A percentile compares a stretch with the other conserved stretches of the same genome.
Conservation (phyloP, 2,329 filamentous ascomycete genomes). For the Rhinocladiella similis region DNA sequence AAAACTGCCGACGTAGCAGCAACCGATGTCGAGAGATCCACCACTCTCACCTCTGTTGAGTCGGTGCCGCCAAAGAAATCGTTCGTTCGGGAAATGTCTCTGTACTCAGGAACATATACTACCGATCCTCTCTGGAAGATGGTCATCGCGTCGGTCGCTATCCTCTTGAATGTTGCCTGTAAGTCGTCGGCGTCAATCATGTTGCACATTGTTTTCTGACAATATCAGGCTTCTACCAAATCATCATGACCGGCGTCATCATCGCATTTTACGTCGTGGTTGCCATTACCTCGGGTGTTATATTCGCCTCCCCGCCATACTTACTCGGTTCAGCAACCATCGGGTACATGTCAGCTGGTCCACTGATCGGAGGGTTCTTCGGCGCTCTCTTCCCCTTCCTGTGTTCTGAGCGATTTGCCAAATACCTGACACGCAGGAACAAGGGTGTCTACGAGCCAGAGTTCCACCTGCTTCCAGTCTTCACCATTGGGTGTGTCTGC, state of each 20-base stretch:
- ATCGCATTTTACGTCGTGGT: slow-evolving; percentile 33
- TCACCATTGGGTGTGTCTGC: slow-evolving; percentile 7
- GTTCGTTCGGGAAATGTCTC: slow-evolving; percentile 15
- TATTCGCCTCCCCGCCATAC: slow-evolving; percentile 34
- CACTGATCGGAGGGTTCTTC: slow-evolving; percentile 15
- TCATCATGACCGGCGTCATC: slow-evolving; percentile 31
- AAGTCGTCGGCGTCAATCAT: background rate
- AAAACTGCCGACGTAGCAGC: background rate
- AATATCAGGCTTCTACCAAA: slow-evolving; percentile 24
- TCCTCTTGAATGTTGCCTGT: slow-evolving; percentile 34
- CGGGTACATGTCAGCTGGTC: slow-evolving; percentile 28
- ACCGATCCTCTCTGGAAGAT: slow-evolving; percentile 27
- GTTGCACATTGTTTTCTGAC: background rate
- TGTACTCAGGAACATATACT: slow-evolving; percentile 20
- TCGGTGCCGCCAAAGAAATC: slow-evolving; percentile 15
- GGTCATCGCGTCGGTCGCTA: slow-evolving; percentile 33
- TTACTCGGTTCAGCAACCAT: slow-evolving; percentile 32
- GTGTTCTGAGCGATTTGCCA: slow-evolving; percentile 33
- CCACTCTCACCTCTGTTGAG: slow-evolving; percentile 8
- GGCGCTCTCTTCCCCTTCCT: slow-evolving; percentile 25
- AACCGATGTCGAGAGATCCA: slow-evolving; percentile 15
- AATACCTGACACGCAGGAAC: slow-evolving; percentile 44
- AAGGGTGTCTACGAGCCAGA: slow-evolving; percentile 43
- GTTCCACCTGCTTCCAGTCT: slow-evolving; percentile 35
- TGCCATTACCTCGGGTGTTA: slow-evolving; percentile 31